Base-by-base conservation (phyloP, 2,329 filamentous ascomycete genomes). In the Pseudogymnoascus sp. region DNA sequence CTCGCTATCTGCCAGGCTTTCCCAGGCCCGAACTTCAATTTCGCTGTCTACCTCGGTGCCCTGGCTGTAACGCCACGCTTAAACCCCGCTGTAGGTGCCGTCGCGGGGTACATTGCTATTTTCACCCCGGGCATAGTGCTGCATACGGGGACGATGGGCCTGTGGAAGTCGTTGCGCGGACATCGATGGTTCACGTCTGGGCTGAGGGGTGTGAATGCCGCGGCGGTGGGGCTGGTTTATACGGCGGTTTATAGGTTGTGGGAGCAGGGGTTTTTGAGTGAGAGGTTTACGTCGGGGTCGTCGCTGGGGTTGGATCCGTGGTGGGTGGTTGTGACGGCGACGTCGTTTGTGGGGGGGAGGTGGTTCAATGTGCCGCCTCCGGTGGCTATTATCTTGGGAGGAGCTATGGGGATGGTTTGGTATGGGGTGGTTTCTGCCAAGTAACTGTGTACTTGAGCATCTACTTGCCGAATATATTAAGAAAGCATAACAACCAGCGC, bases 1-100 rank as follows among this genome's bases (percentile, higher is more conserved):
- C 80, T 91, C 0, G 88, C 87, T 6, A 79, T 91, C 60, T 86
- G 85, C 16, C 87, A 91, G 71, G 81, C 85, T 0, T 87, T 90
- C 62, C 87, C 88, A 0, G 84, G 84, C 0, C 84, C 84, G 0
- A 82, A 83, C 65, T 82, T 83, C 72, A 83, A 82, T 68, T 85
- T 86, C 63, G 82, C 81, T 0, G 82, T 86, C 0, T 86, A 79
- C 61, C 73, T 86, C 0, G 83, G 84, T 1, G 73, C 75, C 0
- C 69, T 86, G 0, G 76, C 81, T 0, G 74, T 82, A 0, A 9
- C 25, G n/a, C 4, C n/a, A 4, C 47, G 33, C 4, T 69, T 65
- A 2, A 74, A 75, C 0, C 57, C 57, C 22, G 65, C 59, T 12
- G 25, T 6, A 3, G 47, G 47, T 3, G 81, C 82, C 0, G 20